These are phyloP conservation scores for Sphagnum magellanicum DNA, from an alignment of 228 moss, liverwort and hornwort species.

Conservation along the genomic window DNA sequence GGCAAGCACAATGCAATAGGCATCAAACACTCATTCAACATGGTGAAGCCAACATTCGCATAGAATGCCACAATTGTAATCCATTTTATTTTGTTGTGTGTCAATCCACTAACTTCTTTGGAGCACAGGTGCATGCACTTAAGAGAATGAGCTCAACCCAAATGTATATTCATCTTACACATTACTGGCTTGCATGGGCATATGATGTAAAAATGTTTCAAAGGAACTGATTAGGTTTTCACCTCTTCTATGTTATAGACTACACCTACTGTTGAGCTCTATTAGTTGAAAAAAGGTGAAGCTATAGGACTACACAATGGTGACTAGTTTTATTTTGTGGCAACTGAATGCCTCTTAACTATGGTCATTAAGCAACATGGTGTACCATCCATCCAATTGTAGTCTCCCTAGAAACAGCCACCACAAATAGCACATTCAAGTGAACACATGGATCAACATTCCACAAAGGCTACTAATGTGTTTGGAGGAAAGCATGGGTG, in stretches of 20 bases:
- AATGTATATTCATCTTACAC: no score
- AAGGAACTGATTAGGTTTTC: not conserved
- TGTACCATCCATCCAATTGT: constrained; percentile 6
- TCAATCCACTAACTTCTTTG: constrained; percentile 33
- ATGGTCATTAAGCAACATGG: constrained; percentile 32
- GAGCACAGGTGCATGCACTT: constrained; percentile 56
- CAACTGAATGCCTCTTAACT: constrained; percentile 65
- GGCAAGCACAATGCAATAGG: constrained; percentile 58
- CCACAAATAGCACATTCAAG: constrained; percentile 7
- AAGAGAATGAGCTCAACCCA: no score
- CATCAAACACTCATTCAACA: constrained; percentile 55
- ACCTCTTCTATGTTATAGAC: constrained; percentile 23
- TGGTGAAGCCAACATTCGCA: constrained; percentile 21
- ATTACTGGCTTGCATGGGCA: no score
- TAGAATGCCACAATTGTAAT: constrained; percentile 79
- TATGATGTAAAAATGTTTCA: not conserved
- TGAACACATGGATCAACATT: no score
- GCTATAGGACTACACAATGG: constrained; percentile 54
- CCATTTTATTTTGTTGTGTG: constrained; percentile 67
- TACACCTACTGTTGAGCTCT: constrained; percentile 37
- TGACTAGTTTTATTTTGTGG: constrained; percentile 65
- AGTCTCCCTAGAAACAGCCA: constrained; percentile 1
- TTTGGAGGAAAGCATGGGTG: constrained; percentile 73
- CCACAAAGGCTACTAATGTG: no score
- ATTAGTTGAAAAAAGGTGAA: constrained; percentile 56